Conservation (phyloP, 495 filamentous ascomycete species). For the Talaromyces wortmannii region DNA sequence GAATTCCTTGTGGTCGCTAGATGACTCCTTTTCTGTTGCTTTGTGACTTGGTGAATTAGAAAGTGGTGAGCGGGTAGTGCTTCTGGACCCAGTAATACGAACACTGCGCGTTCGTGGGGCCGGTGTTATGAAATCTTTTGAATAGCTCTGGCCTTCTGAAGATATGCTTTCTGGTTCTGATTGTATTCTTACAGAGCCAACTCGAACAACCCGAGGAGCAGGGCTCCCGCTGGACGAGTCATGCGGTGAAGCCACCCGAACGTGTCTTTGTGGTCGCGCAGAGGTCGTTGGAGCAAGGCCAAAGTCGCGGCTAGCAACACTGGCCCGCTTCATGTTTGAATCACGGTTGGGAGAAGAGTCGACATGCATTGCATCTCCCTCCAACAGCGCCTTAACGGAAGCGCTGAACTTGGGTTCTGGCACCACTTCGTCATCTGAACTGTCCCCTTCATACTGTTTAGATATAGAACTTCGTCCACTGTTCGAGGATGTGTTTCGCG, state of each 20-base stretch:
- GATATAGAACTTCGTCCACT: slow-evolving; percentile 14
- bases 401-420: slow-evolving; percentile 78
- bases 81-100: slow-evolving; percentile 42
- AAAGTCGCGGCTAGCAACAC: slow-evolving; percentile 7
- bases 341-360: slow-evolving; percentile 45
- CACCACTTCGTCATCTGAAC: slow-evolving; percentile 67
- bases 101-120: slow-evolving; percentile 57
- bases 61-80: slow-evolving; percentile 22
- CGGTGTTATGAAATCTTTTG: slow-evolving; percentile 59
- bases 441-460: slow-evolving; percentile 49
- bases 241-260: slow-evolving; percentile 31
- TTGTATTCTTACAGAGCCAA: slow-evolving; percentile 37
- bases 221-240: slow-evolving; percentile 36
- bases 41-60: slow-evolving; percentile 35
- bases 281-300: slow-evolving; percentile 12
- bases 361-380: slow-evolving; percentile 48
- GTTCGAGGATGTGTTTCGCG: slow-evolving; percentile 13
- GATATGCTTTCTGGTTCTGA: slow-evolving; percentile 25
- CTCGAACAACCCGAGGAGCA: slow-evolving; percentile 49
- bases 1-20: slow-evolving; percentile 30
- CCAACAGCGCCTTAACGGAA: slow-evolving; percentile 67
- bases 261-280: slow-evolving; percentile 28
- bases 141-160: slow-evolving; percentile 15
- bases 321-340: slow-evolving; percentile 29
- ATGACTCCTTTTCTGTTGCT: slow-evolving; percentile 25